phyloP scores from a whole-genome alignment of 768 basidiomycete genomes.

The Amanita molliuscula region DNA sequence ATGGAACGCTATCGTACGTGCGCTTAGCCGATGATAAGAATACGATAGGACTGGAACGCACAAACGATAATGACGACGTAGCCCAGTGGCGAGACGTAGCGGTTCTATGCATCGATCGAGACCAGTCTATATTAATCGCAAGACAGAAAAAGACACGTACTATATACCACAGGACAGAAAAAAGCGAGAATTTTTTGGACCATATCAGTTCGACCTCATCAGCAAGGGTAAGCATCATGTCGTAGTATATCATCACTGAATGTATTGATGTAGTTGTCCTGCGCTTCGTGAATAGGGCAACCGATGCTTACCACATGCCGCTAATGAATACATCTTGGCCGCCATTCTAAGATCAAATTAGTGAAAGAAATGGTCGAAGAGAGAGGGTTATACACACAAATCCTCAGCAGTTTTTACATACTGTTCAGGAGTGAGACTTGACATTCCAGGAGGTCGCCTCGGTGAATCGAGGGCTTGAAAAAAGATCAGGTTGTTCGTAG shows the following conservation, averaged over 20 bases:
- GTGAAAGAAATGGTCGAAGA: not conserved
- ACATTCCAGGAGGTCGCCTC: too few relatives aligned
- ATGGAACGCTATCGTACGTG: slow-evolving; percentile 18
- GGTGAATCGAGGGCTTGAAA: too few relatives aligned
- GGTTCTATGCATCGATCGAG: slow-evolving; percentile 16
- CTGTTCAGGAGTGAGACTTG: slow-evolving; percentile 8
- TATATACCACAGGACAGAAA: slow-evolving; percentile 22
- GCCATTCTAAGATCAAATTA: slow-evolving; percentile 16
- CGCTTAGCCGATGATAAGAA: not conserved
- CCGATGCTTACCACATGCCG: slow-evolving; percentile 21
- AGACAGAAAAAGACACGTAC: slow-evolving; percentile 10
- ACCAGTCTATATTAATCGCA: too few relatives aligned
- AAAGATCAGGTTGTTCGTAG: too few relatives aligned
- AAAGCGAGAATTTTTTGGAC: slow-evolving; percentile 16
- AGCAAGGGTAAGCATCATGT: slow-evolving; percentile 23
- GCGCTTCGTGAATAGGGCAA: too few relatives aligned
- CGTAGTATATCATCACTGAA: slow-evolving; percentile 27
- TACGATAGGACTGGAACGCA: slow-evolving; percentile 9
- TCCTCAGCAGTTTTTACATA: slow-evolving; percentile 9
- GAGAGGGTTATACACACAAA: slow-evolving; percentile 8
- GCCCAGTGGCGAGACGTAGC: slow-evolving; percentile 24
- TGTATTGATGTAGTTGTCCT: not conserved
- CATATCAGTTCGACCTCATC: slow-evolving; percentile 26
- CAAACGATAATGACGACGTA: slow-evolving; percentile 26
- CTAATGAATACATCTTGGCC: slow-evolving; percentile 26